Percentiles rank a stretch among this genome's conserved stretches.
Evolutionary conservation across 495 filamentous ascomycete genomes (phyloP).

Genomic region (Letharia lupina): DNA sequence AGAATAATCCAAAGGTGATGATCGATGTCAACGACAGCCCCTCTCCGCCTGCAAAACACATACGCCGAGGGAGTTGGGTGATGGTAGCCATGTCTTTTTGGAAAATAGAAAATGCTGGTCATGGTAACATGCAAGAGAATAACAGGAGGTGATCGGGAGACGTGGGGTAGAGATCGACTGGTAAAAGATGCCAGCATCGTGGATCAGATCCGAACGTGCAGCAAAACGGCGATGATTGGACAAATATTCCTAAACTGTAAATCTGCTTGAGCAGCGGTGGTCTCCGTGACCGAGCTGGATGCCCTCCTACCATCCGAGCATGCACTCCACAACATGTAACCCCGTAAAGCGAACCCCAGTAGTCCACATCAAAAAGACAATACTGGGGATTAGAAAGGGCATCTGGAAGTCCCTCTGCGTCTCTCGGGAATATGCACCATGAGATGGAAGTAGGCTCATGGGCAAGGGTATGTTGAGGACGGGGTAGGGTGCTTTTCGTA

Average conservation of each 20-base stretch:
- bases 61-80: not conserved
- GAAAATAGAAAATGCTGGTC: not conserved
- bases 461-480: slow-evolving; percentile 17
- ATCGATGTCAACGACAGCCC: not conserved
- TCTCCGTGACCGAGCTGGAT: not conserved
- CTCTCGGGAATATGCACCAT: slow-evolving; percentile 14
- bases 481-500: not conserved
- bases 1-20: not conserved
- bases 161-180: not conserved
- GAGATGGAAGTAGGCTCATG: slow-evolving; percentile 9
- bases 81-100: not conserved
- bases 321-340: not conserved
- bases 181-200: not conserved
- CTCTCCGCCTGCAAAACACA: not conserved
- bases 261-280: not conserved
- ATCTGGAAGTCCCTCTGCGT: slow-evolving; percentile 3
- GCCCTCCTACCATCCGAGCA: not conserved
- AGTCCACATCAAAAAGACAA: not conserved
- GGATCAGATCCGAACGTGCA: not conserved
- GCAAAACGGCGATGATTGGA: not conserved
- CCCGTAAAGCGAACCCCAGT: slow-evolving; percentile 17
- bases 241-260: not conserved
- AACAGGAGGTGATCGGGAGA: not conserved
- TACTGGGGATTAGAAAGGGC: slow-evolving; percentile 16
- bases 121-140: not conserved